phyloP scores from a whole-genome alignment of 1,139 yeast species.

The Diutina ranongensis region DNA sequence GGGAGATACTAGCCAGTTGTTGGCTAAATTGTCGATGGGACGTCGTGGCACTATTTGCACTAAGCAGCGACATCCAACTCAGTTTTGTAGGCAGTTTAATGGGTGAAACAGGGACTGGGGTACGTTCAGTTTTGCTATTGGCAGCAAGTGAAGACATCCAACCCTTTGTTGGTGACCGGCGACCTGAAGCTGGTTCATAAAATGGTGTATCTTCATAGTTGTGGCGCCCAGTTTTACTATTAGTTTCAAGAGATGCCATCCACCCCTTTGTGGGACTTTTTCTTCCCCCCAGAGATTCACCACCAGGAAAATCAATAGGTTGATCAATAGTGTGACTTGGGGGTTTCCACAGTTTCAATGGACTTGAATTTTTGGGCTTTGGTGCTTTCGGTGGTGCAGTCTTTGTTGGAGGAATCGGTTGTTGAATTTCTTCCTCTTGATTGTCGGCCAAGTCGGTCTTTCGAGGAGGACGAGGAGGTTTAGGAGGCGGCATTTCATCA shows the following conservation, averaged over 20 bases:
- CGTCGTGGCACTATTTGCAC: background rate
- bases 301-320: background rate
- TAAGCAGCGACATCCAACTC: slow-evolving; percentile 4
- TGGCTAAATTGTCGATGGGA: background rate
- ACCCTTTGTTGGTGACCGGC: background rate
- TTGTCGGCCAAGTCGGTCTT: background rate
- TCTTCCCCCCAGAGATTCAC: background rate
- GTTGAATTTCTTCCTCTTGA: background rate
- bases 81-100: background rate
- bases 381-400: background rate
- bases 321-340: background rate
- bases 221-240: background rate
- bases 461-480: background rate
- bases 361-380: background rate
- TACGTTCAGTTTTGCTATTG: background rate
- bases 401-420: background rate
- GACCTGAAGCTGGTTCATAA: background rate
- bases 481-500: background rate
- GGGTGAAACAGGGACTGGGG: background rate
- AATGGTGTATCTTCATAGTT: background rate
- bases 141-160: slow-evolving; percentile 2
- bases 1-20: background rate
- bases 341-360: slow-evolving; percentile 1
- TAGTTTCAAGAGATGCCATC: slow-evolving; percentile 1
- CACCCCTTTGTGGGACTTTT: background rate